These are phyloP conservation scores for Verticillium tricorpus DNA, from an alignment of 2,329 filamentous ascomycete genomes.

Conservation along the genomic window DNA sequence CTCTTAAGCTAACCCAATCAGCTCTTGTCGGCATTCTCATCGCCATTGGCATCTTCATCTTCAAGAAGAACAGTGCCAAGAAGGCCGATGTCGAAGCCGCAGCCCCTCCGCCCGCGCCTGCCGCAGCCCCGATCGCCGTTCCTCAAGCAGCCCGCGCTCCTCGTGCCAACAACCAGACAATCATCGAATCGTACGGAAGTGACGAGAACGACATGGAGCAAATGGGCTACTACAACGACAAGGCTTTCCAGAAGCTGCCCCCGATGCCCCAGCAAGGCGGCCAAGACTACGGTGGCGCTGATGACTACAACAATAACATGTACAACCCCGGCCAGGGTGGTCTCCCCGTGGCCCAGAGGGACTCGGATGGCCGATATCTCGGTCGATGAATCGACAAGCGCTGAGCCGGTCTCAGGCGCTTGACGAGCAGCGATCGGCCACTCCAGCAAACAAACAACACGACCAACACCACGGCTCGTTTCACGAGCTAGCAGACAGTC, in stretches of 20 bases:
- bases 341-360: slow-evolving; percentile 8
- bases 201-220: slow-evolving; percentile 3
- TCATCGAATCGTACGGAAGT: slow-evolving; percentile 2
- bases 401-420: background rate
- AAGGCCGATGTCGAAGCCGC: background rate
- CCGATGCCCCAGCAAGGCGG: slow-evolving; percentile 1
- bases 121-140: background rate
- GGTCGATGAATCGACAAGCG: slow-evolving; percentile 1
- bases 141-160: background rate
- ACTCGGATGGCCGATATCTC: slow-evolving; percentile 8
- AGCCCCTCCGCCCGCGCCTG: background rate
- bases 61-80: background rate
- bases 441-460: background rate
- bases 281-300: background rate
- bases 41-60: slow-evolving; percentile 2
- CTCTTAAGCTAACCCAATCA: background rate
- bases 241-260: slow-evolving; percentile 1
- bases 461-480: background rate
- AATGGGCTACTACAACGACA: slow-evolving; percentile 3
- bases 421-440: background rate
- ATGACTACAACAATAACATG: background rate
- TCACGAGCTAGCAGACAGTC: background rate
- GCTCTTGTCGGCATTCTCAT: background rate
- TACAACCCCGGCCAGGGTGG: slow-evolving; percentile 3
- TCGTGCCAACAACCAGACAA: background rate